Evolutionary conservation across 1,139 yeast species (phyloP), one percentile per base, ranked within the genome.

Genomic region (Pichia terricola): DNA sequence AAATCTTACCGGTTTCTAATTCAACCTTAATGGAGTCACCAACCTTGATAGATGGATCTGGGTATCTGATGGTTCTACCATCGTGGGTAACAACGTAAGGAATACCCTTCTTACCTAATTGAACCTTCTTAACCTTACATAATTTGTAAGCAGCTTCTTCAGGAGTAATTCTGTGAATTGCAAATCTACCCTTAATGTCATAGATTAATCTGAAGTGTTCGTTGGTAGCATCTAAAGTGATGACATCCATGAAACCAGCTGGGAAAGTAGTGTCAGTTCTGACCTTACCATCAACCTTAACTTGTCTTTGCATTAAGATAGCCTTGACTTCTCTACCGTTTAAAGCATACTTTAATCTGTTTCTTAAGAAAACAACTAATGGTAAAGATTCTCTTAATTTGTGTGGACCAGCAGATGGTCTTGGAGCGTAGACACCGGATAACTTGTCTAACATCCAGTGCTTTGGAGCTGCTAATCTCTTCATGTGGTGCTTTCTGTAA

Each of bases 401-500:
- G 83, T 91, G 98, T 70, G 98, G 98, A 79, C 98, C 98, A 62
- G 95, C 83, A 56, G 96, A 87, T 69, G 97, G 95, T 81, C 97
- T 89, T 77, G 98, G 98, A 61, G 98, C 98, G 73, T 91, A 91
- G 68, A 88, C 79, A 69, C 99, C 99, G 72, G 96, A 85, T 78
- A 94, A 80, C 79, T 94, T 94, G 95, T 91, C 98, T 81, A 94
- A 85, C 95, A 94, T 86, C 98, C 98, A 94, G 84, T 94, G 98
- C 79, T 89, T 84, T 79, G 99, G 99, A 70, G 96, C 96, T 70
- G 95, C 95, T 73, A 87, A 81, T 79, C 96, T 85, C 83, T 87
- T 87, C 73, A 88, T 79, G 72, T 88, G 96, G 81, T 88, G 88
- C 89, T 87, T 87, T 77, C 58, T 55, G 42, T 45, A 46, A 8